Conservation (phyloP, 768 basidiomycete species). For the Leccinum obscurum region DNA sequence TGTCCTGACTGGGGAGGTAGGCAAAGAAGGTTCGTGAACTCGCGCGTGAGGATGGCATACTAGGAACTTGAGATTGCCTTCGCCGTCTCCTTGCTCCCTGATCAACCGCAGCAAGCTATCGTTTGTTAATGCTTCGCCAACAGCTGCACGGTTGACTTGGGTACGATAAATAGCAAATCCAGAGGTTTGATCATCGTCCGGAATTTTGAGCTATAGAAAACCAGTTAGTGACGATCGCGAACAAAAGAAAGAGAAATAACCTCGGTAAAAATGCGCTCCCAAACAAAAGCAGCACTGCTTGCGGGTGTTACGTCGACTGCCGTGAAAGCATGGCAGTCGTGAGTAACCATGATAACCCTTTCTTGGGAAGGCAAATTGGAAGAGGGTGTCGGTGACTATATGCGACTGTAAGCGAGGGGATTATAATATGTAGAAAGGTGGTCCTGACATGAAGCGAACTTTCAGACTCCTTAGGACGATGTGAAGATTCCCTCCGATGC, state of each 20-base stretch:
- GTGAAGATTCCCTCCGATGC: conserved; percentile 30
- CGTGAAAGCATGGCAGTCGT: conserved; percentile 74
- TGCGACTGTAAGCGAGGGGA: conserved; percentile 14
- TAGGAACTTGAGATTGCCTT: conserved; percentile 82
- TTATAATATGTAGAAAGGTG: conserved; percentile 5
- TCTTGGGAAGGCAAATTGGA: conserved; percentile 33
- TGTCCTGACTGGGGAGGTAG: conserved; percentile 43
- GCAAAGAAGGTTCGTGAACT: conserved; percentile 53
- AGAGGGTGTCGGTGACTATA: conserved; percentile 33
- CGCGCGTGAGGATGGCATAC: conserved; percentile 64
- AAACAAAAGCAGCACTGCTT: conserved; percentile 63
- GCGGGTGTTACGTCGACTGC: conserved; percentile 72
- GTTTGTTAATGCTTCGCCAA: conserved; percentile 70
- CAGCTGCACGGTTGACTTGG: conserved; percentile 76
- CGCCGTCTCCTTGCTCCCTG: conserved; percentile 68
- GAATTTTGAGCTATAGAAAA: conserved; percentile 63
- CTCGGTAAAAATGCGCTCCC: conserved; percentile 80
- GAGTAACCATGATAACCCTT: conserved; percentile 62
- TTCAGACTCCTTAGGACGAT: conserved; percentile 30
- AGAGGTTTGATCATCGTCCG: conserved; percentile 73
- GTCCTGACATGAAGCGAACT: conserved; percentile 27
- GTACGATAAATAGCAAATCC: conserved; percentile 84
- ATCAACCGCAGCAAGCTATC: conserved; percentile 74
- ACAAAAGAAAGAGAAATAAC: conserved; percentile 39
- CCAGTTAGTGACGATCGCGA: conserved; percentile 5